Evolutionary conservation across 192 early-diverging fungal species (phyloP).

Genomic region (Jimgerdemannia flammicorona): DNA sequence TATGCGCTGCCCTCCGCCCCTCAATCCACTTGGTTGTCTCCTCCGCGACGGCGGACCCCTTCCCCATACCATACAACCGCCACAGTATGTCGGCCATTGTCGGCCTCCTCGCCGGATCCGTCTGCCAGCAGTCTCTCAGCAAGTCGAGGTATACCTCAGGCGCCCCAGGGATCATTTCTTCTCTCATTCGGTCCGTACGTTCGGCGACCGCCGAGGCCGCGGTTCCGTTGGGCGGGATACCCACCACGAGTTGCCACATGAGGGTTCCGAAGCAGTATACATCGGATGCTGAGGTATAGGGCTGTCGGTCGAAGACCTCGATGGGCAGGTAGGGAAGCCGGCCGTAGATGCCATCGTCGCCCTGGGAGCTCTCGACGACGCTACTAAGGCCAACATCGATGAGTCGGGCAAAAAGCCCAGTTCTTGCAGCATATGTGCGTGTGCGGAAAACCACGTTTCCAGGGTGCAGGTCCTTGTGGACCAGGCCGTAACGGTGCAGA

Average conservation of each 20-base stretch:
- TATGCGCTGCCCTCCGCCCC: not conserved
- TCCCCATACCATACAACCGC: not conserved
- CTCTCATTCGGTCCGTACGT: not conserved
- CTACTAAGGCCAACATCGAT: slow-evolving; percentile 8
- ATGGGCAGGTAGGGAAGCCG: slow-evolving; percentile 6
- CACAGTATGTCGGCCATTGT: not conserved
- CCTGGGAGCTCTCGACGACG: not conserved
- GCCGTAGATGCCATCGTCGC: not conserved
- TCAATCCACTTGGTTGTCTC: not conserved
- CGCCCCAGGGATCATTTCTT: not conserved
- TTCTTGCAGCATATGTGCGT: not conserved
- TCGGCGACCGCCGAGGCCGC: not conserved
- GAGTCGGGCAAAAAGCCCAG: not conserved
- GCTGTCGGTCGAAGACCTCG: slow-evolving; percentile 1
- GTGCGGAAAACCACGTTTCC: slow-evolving; percentile 13
- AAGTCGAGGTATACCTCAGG: not conserved
- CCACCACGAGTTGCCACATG: not conserved
- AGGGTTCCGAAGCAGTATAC: slow-evolving; percentile 7
- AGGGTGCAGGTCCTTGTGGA: slow-evolving; percentile 12
- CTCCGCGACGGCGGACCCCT: not conserved
- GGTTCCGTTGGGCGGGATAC: not conserved
- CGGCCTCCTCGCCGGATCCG: not conserved
- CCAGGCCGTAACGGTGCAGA: slow-evolving; percentile 9
- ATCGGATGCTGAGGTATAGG: slow-evolving; percentile 5
- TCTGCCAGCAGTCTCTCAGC: not conserved